Percentiles rank a stretch among this genome's conserved stretches.
Conservation (phyloP, 192 early-diverging fungal species). For the Phycomyces blakesleeanus region DNA sequence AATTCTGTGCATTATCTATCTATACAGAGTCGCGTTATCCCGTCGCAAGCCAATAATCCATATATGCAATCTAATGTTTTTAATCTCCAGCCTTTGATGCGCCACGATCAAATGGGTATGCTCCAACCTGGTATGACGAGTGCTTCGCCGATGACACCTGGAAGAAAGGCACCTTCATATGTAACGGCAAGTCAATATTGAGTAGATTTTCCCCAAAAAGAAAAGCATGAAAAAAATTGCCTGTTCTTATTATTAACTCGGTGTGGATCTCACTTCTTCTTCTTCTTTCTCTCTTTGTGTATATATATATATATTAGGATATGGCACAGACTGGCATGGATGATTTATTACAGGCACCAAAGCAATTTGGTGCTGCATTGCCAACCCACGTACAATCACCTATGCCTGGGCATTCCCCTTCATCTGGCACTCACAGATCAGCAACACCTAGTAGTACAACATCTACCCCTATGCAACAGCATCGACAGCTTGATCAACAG, state of each 20-base stretch:
- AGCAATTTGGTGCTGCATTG: conserved; percentile 1
- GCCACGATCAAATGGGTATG: conserved; percentile 26
- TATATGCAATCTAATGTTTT: conserved; percentile 6
- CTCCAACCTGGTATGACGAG: conserved; percentile 23
- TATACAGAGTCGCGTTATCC: conserved; percentile 8
- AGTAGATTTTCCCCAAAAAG: background rate
- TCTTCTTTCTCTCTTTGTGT: too few species aligned
- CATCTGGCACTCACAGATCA: conserved; percentile 6
- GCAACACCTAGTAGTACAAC: conserved; percentile 9
- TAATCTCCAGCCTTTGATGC: conserved; percentile 15
- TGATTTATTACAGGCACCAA: conserved; percentile 25
- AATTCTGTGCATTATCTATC: too few species aligned
- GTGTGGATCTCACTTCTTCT: too few species aligned
- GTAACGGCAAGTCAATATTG: conserved; percentile 24
- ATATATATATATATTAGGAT: conserved; percentile 1
- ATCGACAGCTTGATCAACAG: conserved; percentile 21
- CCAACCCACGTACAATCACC: conserved; percentile 11
- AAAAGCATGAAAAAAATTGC: background rate
- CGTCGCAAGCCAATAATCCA: conserved; percentile 6
- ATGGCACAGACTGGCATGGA: conserved; percentile 36
- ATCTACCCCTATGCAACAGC: conserved; percentile 16
- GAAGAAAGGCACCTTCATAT: background rate
- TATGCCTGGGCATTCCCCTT: conserved; percentile 10
- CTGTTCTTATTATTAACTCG: background rate
- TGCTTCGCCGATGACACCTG: background rate